A percentile compares a stretch with the other conserved stretches of the same genome.
Conservation (phyloP, 352 stramenopile genomes). For the Phytophthora agathidicida region DNA sequence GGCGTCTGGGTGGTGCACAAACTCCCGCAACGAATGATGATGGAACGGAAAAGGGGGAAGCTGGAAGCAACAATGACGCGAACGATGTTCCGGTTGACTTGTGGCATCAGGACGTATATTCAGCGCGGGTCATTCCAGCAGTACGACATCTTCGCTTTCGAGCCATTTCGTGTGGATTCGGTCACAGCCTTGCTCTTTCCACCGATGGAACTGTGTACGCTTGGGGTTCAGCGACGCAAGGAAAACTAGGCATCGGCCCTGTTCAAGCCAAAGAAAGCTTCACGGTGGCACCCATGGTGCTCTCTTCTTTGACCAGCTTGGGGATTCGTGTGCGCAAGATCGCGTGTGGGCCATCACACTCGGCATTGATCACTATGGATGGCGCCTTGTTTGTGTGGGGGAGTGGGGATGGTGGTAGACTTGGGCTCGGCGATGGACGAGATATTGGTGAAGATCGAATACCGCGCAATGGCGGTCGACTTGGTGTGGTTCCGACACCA, state of each 20-base stretch:
- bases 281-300: constrained; percentile 54
- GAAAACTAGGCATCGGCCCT: constrained; percentile 69
- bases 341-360: constrained; percentile 80
- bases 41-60: background rate
- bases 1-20: constrained; percentile 54
- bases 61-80: constrained; percentile 8
- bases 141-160: constrained; percentile 58
- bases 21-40: background rate
- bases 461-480: constrained; percentile 60
- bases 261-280: constrained; percentile 65
- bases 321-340: constrained; percentile 62
- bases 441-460: constrained; percentile 62
- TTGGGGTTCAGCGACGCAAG: constrained; percentile 75
- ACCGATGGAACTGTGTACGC: constrained; percentile 70
- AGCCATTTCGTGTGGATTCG: constrained; percentile 63
- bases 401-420: constrained; percentile 67
- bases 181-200: constrained; percentile 73
- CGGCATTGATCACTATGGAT: constrained; percentile 60
- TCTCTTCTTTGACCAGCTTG: constrained; percentile 32
- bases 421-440: constrained; percentile 73
- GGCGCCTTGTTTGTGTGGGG: constrained; percentile 79
- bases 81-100: constrained; percentile 18
- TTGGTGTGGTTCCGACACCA: constrained; percentile 46
- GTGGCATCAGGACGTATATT: constrained; percentile 64
- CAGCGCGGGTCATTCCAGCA: constrained; percentile 49